Evolutionary conservation across 768 basidiomycete genomes (phyloP).

Genomic region (Termitomyces sp.): DNA sequence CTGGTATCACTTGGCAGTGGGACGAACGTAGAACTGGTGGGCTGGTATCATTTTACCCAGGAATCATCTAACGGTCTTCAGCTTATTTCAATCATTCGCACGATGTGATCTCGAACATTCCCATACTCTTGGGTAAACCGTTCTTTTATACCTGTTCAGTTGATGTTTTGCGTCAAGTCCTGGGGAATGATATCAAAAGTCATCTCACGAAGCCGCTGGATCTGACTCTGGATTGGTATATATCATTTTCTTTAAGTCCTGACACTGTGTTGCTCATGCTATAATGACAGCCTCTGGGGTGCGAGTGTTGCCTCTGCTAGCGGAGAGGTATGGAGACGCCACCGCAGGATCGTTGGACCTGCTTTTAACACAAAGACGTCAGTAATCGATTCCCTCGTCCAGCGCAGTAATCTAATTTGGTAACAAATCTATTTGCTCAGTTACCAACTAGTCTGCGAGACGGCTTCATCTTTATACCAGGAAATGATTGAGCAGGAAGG

Average conservation of each 20-base stretch:
- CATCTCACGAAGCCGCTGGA: slow-evolving; percentile 12
- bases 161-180: slow-evolving; percentile 20
- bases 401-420: not conserved
- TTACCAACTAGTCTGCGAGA: slow-evolving; percentile 26
- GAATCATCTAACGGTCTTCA: not conserved
- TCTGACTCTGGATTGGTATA: slow-evolving; percentile 1
- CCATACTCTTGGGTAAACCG: slow-evolving; percentile 13
- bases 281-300: slow-evolving; percentile 24
- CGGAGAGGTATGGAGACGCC: slow-evolving; percentile 29
- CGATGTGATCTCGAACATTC: slow-evolving; percentile 22
- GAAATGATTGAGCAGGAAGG: slow-evolving; percentile 24
- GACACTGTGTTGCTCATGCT: not conserved
- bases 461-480: slow-evolving; percentile 20
- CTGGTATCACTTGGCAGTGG: slow-evolving; percentile 13
- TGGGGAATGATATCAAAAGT: slow-evolving; percentile 14
- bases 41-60: not conserved
- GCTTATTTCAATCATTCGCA: slow-evolving; percentile 21
- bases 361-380: slow-evolving; percentile 27
- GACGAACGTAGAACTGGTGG: slow-evolving; percentile 4
- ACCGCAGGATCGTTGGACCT: slow-evolving; percentile 29
- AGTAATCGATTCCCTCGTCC: not conserved
- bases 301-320: slow-evolving; percentile 29
- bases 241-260: not conserved
- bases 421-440: slow-evolving; percentile 1
- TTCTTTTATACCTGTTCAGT: slow-evolving; percentile 19